Evolutionary conservation across 257 asterid genomes (phyloP).

Genomic region (Lycium ferocissimum): DNA sequence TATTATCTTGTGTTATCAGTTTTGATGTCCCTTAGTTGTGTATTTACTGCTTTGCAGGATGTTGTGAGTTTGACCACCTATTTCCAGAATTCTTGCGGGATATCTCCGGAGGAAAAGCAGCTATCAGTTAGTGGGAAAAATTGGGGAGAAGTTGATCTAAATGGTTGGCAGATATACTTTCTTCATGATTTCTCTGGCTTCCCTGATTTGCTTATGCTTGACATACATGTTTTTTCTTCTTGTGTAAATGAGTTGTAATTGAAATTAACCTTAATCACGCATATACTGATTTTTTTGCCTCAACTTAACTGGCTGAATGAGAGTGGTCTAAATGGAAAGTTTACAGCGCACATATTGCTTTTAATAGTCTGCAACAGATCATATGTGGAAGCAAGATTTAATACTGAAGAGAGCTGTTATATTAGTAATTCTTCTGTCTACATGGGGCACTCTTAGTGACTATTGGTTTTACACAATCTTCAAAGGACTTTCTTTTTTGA

Average conservation of each 20-base stretch:
- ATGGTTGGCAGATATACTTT: slow-evolving; percentile 55
- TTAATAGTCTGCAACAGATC: neutral
- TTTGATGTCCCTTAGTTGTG: neutral
- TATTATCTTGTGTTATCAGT: slow-evolving; percentile 9
- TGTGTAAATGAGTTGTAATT: neutral
- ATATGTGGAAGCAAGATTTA: neutral
- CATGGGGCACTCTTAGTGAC: neutral
- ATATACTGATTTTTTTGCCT: neutral
- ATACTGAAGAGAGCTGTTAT: neutral
- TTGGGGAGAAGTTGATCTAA: slow-evolving; percentile 96
- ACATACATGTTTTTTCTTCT: neutral
- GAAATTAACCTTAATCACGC: neutral
- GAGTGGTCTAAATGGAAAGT: neutral
- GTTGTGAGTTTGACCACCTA: slow-evolving; percentile 66
- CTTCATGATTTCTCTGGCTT: neutral
- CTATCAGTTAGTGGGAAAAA: slow-evolving; percentile 96
- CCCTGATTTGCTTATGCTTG: neutral
- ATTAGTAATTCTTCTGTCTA: neutral
- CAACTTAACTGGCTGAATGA: neutral
- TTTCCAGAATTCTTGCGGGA: slow-evolving; percentile 74
- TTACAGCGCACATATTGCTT: neutral
- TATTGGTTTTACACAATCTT: slow-evolving; percentile 9
- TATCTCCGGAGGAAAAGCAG: slow-evolving; percentile 90
- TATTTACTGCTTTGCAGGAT: slow-evolving; percentile 62
- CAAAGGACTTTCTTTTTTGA: neutral